Base-by-base conservation (phyloP, 208 protist species). In the Crithidia bombi region DNA sequence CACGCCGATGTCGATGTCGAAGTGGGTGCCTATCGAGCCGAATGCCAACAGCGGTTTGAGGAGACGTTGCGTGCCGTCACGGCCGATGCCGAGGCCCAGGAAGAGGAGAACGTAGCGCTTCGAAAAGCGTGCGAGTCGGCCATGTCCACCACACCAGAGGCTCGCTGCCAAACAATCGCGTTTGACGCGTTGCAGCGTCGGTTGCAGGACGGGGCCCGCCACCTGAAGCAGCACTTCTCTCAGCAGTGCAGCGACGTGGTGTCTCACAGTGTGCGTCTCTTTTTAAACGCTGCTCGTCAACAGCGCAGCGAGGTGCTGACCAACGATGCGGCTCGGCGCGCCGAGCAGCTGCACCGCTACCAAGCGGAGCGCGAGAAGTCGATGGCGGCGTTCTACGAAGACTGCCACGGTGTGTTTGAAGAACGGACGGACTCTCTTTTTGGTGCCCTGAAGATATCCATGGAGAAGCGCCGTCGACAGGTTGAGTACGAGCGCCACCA, bases 131-230 rank as follows among this genome's bases (percentile, higher is more conserved):
- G 56, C 32, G 71, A 77, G 32, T 46, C 25, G 5, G 54, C 55
- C 0, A 55, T 57, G 41, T 39, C 54, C 17, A 39, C 28, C 12
- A 59, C 57, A 1, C n/a, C 69, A 0, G 56, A 64, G 26, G 50
- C 46, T 10, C 52, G 49, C 3, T 49, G 26, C 19, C 52, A 75
- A 28, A 26, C 51, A 14, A 35, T 41, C n/a, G 61, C 58, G 23
- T 26, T 69, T 15, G 54, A 75, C 6, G 41, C 71, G 1, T 57
- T 77, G 5, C 58, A 70, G 32, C 57, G 35, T 6, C 44, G 58
- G 0, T 23, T 77, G 33, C 64, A 67, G 41, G 71, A 77, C 3
- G 46, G 71, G 0, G 71, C 38, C n/a, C 71, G 64, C 3, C 71
- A 71, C 11, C n/a, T 77, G 30, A 70, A 69, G 56, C 63, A 62